Percentiles rank a stretch among this genome's conserved stretches.
phyloP scores from a whole-genome alignment of 1,139 yeast species.

The Hansenula sp. region DNA sequence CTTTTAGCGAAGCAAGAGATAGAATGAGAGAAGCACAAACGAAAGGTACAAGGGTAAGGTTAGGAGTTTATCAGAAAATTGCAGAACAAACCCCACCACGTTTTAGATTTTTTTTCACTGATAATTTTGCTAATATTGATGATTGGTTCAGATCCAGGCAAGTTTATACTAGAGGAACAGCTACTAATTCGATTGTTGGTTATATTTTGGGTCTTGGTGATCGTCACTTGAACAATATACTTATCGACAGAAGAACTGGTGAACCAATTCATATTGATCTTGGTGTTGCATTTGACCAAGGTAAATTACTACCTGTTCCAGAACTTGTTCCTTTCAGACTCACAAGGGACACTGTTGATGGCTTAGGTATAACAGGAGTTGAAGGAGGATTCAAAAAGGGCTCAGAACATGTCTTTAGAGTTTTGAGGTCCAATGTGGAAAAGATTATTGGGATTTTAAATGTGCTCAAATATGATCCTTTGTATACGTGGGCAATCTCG shows the following conservation, averaged over 20 bases:
- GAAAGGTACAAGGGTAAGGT: constrained; percentile 40
- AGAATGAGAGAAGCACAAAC: constrained; percentile 58
- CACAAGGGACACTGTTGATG: constrained; percentile 89
- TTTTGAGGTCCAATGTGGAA: constrained; percentile 59
- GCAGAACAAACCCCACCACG: constrained; percentile 57
- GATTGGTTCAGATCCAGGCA: constrained; percentile 69
- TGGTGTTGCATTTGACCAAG: constrained; percentile 96
- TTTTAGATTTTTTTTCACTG: constrained; percentile 65
- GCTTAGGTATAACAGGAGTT: constrained; percentile 80
- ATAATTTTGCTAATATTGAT: constrained; percentile 61
- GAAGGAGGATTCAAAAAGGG: constrained; percentile 70
- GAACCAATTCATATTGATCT: constrained; percentile 95
- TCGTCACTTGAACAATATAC: constrained; percentile 85
- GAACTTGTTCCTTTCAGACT: constrained; percentile 92
- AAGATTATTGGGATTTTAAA: constrained; percentile 79
- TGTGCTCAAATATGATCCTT: constrained; percentile 87
- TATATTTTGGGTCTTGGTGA: constrained; percentile 90
- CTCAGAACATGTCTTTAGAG: constrained; percentile 71
- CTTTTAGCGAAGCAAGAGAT: constrained; percentile 55
- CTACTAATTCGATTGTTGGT: constrained; percentile 84
- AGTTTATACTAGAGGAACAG: constrained; percentile 73
- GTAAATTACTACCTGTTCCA: constrained; percentile 77
- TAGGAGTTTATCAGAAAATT: constrained; percentile 48
- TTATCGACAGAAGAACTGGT: constrained; percentile 74
- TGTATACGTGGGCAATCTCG: constrained; percentile 85